Base-by-base conservation (phyloP, 768 basidiomycete species). In the Mycena venus region DNA sequence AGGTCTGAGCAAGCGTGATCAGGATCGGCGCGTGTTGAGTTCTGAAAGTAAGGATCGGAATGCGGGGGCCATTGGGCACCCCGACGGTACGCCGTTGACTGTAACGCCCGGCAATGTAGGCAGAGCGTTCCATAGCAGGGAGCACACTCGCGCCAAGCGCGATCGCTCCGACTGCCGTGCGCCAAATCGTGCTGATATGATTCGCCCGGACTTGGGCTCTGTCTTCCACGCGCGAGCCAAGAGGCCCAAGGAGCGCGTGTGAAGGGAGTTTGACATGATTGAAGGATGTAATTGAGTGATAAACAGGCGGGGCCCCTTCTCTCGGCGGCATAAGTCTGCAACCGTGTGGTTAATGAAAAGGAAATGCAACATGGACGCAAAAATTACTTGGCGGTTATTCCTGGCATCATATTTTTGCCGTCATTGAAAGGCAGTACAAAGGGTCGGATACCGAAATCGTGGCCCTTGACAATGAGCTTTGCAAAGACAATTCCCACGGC, bases 21-120 rank as follows among this genome's bases (percentile, higher is more conserved):
- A 71, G 12, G 6, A 71, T 71, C n/a, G 70, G 70, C 2, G 61
- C 53, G n/a, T 71, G 70, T 19, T 63, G 61, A 0, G 70, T 71
- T 4, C 61, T 34, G 62, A 71, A 71, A 14, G 29, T 27, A 7
- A 71, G 34, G 21, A 71, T 71, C 17, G 29, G 61, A 10, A 63
- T 10, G 25, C 23, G 60, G 17, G 25, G 14, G 0, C 25, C 29
- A 5, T 62, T 29, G n/a, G 70, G 47, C 2, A 40, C 36, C 4
- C 40, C 53, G 6, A 72, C 63, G 4, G 62, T 64, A 10, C 70
- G 70, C 4, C 70, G 70, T 19, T 64, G 51, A 15, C 62, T 65
- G 70, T 72, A 72, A 14, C 38, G 51, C 19, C 53, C 70, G 2
- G 62, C 70, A 55, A 65, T 64, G 25, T 44, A 72, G 21, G n/a